These are phyloP conservation scores for Blastobotrys chiropterorum DNA, from an alignment of 805 yeast genomes.

Conservation along the genomic window DNA sequence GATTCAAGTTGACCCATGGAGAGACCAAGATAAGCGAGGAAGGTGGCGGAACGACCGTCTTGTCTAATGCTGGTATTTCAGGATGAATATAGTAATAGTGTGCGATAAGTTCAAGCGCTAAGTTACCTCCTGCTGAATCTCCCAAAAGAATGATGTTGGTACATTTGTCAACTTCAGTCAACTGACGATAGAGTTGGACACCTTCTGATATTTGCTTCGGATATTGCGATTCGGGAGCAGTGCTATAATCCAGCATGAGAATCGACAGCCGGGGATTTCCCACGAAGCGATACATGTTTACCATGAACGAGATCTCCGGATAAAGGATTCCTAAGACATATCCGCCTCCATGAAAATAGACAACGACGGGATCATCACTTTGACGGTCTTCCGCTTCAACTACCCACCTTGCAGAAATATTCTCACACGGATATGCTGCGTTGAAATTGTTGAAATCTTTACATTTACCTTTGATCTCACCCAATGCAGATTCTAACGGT, in stretches of 20 bases:
- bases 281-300: conserved; percentile 5
- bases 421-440: background rate
- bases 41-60: conserved; percentile 7
- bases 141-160: conserved; percentile 12
- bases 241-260: conserved; percentile 9
- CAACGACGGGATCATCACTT: conserved; percentile 15
- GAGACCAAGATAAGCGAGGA: conserved; percentile 9
- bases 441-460: background rate
- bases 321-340: conserved; percentile 8
- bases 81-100: conserved; percentile 9
- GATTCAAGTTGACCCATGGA: conserved; percentile 14
- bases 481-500: background rate
- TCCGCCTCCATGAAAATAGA: conserved; percentile 18
- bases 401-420: conserved; percentile 7
- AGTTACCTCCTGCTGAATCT: conserved; percentile 18
- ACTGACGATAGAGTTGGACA: conserved; percentile 6
- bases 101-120: conserved; percentile 8
- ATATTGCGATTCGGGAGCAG: conserved; percentile 10
- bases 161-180: conserved; percentile 10
- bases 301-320: conserved; percentile 6
- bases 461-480: background rate
- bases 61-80: background rate
- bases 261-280: conserved; percentile 12
- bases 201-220: conserved; percentile 13
- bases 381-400: conserved; percentile 11